Evolutionary conservation across 2,329 filamentous ascomycete genomes (phyloP).

Genomic region (Botrytis byssoidea): DNA sequence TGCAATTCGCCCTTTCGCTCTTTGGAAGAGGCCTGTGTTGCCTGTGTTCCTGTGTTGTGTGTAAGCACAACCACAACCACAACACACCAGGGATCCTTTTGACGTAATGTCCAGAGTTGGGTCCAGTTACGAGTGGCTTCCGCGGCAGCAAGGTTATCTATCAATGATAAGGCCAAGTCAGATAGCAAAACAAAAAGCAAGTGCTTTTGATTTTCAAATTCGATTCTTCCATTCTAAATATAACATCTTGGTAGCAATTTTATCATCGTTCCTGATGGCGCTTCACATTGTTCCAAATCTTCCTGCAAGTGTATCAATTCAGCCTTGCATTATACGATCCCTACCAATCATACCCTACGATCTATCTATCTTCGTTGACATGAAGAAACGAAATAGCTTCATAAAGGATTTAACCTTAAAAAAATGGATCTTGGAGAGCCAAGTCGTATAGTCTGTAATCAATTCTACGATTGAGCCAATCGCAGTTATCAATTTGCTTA

Average conservation of each 20-base stretch:
- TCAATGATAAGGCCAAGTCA: not conserved
- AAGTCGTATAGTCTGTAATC: not conserved
- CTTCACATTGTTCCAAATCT: not conserved
- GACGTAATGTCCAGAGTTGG: not conserved
- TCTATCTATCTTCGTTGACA: not conserved
- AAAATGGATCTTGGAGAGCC: not conserved
- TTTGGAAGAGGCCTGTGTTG: too few species aligned
- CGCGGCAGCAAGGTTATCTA: too few species aligned
- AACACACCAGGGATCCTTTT: not conserved
- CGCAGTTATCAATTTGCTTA: not conserved
- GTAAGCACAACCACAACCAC: too few species aligned
- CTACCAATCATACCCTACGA: not conserved
- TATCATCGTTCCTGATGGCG: not conserved
- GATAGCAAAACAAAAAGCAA: not conserved
- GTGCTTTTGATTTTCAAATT: not conserved
- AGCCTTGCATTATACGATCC: not conserved
- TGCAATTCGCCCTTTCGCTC: too few species aligned
- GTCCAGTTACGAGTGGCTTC: not conserved
- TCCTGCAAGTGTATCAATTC: not conserved
- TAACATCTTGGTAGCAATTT: not conserved
- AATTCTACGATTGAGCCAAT: slow-evolving; percentile 2
- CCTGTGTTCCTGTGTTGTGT: too few species aligned
- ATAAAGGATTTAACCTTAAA: not conserved
- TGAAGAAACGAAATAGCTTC: not conserved
- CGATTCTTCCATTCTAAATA: not conserved